Percentiles rank a stretch among this genome's conserved stretches.
phyloP scores from a whole-genome alignment of 2,329 filamentous ascomycete genomes.

The Thelonectria olida region DNA sequence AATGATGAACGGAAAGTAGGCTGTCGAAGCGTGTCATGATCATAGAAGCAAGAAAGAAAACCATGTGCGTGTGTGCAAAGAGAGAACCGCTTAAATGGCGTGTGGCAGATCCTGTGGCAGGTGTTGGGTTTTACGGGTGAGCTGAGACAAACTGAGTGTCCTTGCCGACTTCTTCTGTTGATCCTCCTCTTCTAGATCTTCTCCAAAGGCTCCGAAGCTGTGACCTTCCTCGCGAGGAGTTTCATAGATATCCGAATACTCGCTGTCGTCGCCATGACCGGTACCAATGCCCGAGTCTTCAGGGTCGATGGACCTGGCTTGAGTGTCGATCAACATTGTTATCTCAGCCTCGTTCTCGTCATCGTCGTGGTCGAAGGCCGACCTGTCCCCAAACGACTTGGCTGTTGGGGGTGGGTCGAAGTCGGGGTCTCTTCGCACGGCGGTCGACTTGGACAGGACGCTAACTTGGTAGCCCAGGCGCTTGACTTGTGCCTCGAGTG shows the following conservation, averaged over 20 bases:
- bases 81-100: slow-evolving; percentile 30
- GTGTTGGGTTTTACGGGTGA: slow-evolving; percentile 52
- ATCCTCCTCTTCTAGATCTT: slow-evolving; percentile 53
- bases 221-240: slow-evolving; percentile 60
- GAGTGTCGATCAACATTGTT: slow-evolving; percentile 23
- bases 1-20: neutral
- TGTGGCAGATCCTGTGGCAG: slow-evolving; percentile 36
- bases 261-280: slow-evolving; percentile 51
- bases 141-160: slow-evolving; percentile 70
- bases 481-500: slow-evolving; percentile 65
- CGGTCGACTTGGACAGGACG: slow-evolving; percentile 52
- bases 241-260: slow-evolving; percentile 59
- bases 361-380: slow-evolving; percentile 55
- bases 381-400: slow-evolving; percentile 49
- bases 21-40: slow-evolving; percentile 12
- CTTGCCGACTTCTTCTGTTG: slow-evolving; percentile 64
- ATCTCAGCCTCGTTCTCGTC: slow-evolving; percentile 45
- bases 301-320: slow-evolving; percentile 37
- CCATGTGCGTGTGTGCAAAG: neutral
- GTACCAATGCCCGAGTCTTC: slow-evolving; percentile 50
- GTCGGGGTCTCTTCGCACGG: slow-evolving; percentile 26
- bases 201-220: slow-evolving; percentile 52
- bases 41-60: slow-evolving; percentile 1
- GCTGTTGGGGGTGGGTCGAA: slow-evolving; percentile 46
- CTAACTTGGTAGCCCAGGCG: slow-evolving; percentile 61